A percentile compares a stretch with the other conserved stretches of the same genome.
phyloP scores from a whole-genome alignment of 331 rosid species.

The Cydonia oblonga region DNA sequence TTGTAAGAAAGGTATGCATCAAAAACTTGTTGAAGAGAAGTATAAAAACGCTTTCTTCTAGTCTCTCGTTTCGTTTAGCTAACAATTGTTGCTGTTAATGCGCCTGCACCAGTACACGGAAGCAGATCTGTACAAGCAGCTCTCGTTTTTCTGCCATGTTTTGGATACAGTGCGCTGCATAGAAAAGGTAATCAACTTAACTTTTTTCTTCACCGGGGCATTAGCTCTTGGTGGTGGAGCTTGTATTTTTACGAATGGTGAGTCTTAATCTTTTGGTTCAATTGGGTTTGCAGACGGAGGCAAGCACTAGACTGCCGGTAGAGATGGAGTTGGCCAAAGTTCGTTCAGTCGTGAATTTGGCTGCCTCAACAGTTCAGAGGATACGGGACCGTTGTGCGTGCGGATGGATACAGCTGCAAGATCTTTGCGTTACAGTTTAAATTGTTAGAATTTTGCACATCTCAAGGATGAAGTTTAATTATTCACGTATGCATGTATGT shows the following conservation, averaged over 20 bases:
- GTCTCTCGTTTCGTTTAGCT: background rate
- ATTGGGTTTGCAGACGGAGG: constrained; percentile 41
- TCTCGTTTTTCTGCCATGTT: constrained; percentile 61
- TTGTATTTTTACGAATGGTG: background rate
- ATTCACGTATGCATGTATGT: too few species aligned
- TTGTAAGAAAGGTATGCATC: constrained; percentile 54
- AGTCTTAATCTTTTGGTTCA: background rate
- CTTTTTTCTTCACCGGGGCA: background rate
- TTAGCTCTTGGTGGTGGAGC: background rate
- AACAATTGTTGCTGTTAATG: background rate
- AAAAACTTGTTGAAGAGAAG: background rate
- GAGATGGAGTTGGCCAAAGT: constrained; percentile 45
- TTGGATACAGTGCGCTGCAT: constrained; percentile 48
- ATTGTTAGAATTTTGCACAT: background rate
- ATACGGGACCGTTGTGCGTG: constrained; percentile 70
- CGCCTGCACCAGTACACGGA: constrained; percentile 60
- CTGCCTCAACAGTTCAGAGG: constrained; percentile 49
- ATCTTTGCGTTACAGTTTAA: constrained; percentile 40
- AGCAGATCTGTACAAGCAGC: constrained; percentile 75
- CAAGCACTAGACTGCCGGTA: constrained; percentile 33
- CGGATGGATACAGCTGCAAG: constrained; percentile 74
- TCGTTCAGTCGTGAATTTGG: constrained; percentile 10
- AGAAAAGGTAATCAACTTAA: constrained; percentile 61
- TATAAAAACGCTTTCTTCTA: background rate
- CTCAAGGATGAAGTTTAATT: too few species aligned